Evolutionary conservation across 306 rosid genomes (phyloP).

Genomic region (Amphicarpaea edgeworthii): DNA sequence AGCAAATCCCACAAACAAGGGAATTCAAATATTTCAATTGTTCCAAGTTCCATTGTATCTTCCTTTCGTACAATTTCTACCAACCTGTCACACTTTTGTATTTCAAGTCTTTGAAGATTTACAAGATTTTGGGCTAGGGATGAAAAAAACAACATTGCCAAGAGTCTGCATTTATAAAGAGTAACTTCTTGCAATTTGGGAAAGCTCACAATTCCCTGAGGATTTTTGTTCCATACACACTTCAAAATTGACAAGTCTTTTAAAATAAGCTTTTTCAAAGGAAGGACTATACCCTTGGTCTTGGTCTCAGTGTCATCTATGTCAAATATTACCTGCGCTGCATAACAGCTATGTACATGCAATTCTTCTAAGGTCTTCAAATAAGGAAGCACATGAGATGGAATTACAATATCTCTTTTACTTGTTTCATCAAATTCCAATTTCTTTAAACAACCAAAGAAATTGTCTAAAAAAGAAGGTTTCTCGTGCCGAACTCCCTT

Average conservation of each 20-base stretch:
- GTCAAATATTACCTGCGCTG: background rate
- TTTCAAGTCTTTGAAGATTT: too few species aligned
- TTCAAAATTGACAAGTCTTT: too few species aligned
- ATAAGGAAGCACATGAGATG: background rate
- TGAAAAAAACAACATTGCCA: too few species aligned
- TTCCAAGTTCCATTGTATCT: background rate
- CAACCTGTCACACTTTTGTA: background rate
- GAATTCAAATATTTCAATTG: conserved; percentile 12
- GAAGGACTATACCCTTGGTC: background rate
- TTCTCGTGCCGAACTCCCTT: background rate
- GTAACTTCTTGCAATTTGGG: too few species aligned
- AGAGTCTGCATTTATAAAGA: too few species aligned
- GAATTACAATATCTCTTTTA: background rate
- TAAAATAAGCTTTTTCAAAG: too few species aligned
- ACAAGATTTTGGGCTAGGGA: too few species aligned
- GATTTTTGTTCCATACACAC: too few species aligned
- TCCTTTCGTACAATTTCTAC: conserved; percentile 25
- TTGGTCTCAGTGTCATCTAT: background rate
- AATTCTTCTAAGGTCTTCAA: background rate
- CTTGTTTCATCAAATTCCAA: background rate
- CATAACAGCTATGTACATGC: background rate
- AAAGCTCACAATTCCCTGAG: too few species aligned
- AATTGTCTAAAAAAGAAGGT: background rate
- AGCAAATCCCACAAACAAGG: background rate
- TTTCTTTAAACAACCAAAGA: background rate